These are phyloP conservation scores for Vitis hybrid DNA, from an alignment of 177 flowering plant genomes.

Conservation along the genomic window DNA sequence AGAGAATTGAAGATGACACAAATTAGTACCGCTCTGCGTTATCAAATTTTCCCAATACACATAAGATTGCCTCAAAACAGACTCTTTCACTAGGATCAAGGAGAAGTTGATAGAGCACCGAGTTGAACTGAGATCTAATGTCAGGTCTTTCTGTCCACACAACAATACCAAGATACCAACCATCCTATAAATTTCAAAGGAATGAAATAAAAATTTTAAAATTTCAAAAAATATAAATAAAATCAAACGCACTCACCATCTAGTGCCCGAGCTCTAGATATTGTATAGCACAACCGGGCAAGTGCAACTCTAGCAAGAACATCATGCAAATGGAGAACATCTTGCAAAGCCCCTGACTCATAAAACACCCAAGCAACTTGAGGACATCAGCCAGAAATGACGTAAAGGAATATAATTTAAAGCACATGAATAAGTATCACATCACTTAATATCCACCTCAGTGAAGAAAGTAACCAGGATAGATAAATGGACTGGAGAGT, in stretches of 20 bases:
- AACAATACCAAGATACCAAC: conserved; percentile 1
- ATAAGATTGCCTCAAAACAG: conserved; percentile 94
- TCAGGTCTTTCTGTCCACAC: conserved; percentile 83
- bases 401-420: background rate
- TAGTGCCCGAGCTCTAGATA: conserved; percentile 85
- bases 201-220: background rate
- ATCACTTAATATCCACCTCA: too few species aligned
- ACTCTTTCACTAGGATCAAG: conserved; percentile 99
- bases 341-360: conserved; percentile 80
- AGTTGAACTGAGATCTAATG: conserved; percentile 80
- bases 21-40: conserved; percentile 66
- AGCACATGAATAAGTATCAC: background rate
- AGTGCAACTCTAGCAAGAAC: conserved; percentile 97
- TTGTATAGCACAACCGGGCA: conserved; percentile 85
- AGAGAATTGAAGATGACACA: background rate
- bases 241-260: conserved; percentile 61
- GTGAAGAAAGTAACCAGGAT: background rate
- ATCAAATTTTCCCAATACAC: conserved; percentile 89
- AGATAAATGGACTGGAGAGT: background rate
- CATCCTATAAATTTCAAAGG: background rate
- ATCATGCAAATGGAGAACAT: conserved; percentile 95
- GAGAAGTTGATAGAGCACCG: conserved; percentile 93
- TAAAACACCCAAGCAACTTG: too few species aligned
- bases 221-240: background rate
- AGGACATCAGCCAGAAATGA: too few species aligned